These are phyloP conservation scores for Chamaenerion angustifolium DNA, from an alignment of 345 rosid species.

Conservation along the genomic window DNA sequence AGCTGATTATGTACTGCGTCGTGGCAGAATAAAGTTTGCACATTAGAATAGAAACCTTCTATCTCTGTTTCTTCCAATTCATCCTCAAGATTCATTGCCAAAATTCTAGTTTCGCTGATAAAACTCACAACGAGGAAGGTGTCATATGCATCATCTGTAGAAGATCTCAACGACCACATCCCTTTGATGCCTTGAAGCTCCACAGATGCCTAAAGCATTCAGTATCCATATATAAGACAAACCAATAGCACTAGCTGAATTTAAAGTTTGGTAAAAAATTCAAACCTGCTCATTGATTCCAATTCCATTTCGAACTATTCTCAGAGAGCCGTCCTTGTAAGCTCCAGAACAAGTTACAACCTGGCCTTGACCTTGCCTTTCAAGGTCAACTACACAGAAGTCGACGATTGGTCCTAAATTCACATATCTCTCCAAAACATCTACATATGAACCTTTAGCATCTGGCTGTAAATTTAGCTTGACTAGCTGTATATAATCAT, in stretches of 20 bases:
- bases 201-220: slow-evolving; percentile 59
- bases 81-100: slow-evolving; percentile 92
- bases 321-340: slow-evolving; percentile 93
- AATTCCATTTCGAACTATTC: slow-evolving; percentile 88
- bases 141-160: slow-evolving; percentile 76
- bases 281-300: slow-evolving; percentile 94
- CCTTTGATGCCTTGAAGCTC: slow-evolving; percentile 99
- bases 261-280: slow-evolving; percentile 5
- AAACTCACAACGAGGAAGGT: slow-evolving; percentile 94
- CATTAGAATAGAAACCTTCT: slow-evolving; percentile 79
- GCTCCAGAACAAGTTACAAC: slow-evolving; percentile 98
- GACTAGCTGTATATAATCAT: slow-evolving; percentile 45
- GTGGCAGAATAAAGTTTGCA: slow-evolving; percentile 89
- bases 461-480: slow-evolving; percentile 76
- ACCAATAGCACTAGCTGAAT: neutral
- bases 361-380: slow-evolving; percentile 99
- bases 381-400: slow-evolving; percentile 88
- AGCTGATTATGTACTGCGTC: slow-evolving; percentile 84
- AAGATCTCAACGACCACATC: slow-evolving; percentile 91
- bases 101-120: slow-evolving; percentile 77
- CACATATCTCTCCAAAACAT: slow-evolving; percentile 75
- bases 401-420: slow-evolving; percentile 93
- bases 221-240: slow-evolving; percentile 3
- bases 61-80: slow-evolving; percentile 96
- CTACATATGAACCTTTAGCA: slow-evolving; percentile 80